Conservation (phyloP, 441 rosid genomes). For the Adansonia madagascariensis region DNA sequence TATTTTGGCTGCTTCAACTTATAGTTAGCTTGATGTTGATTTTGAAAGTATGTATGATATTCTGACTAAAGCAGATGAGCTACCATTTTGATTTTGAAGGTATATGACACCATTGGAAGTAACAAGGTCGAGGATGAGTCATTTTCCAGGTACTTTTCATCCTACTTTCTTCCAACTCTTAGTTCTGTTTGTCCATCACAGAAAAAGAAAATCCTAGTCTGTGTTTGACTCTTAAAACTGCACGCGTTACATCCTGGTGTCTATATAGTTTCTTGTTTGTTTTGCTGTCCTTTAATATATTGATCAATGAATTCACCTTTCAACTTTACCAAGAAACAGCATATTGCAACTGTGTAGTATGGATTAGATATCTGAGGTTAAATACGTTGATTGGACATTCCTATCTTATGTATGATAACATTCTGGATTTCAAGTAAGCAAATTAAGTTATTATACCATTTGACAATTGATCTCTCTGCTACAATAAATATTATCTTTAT, state of each 20-base stretch:
- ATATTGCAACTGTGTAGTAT: background rate
- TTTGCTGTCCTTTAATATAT: constrained; percentile 13
- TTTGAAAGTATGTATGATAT: constrained; percentile 32
- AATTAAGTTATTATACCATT: constrained; percentile 10
- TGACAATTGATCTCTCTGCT: background rate
- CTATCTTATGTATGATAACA: background rate
- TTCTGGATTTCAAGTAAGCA: background rate
- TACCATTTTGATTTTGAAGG: constrained; percentile 56
- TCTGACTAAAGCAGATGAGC: constrained; percentile 30
- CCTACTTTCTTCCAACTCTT: background rate
- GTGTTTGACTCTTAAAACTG: constrained; percentile 5
- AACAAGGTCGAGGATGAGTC: constrained; percentile 72
- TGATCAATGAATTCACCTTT: background rate
- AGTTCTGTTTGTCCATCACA: constrained; percentile 14
- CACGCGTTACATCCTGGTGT: background rate
- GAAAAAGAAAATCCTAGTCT: background rate
- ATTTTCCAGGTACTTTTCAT: constrained; percentile 56
- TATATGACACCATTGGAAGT: constrained; percentile 83
- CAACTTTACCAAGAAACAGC: constrained; percentile 5
- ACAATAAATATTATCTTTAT: constrained; percentile 2
- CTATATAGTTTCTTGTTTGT: background rate
- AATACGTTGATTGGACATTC: background rate
- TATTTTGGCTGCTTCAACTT: constrained; percentile 22
- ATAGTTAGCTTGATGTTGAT: constrained; percentile 30
- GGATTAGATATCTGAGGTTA: constrained; percentile 13